A percentile compares a stretch with the other conserved stretches of the same genome.
Evolutionary conservation across 148 eudicot genomes (phyloP).

Genomic region (Cornus controversa): DNA sequence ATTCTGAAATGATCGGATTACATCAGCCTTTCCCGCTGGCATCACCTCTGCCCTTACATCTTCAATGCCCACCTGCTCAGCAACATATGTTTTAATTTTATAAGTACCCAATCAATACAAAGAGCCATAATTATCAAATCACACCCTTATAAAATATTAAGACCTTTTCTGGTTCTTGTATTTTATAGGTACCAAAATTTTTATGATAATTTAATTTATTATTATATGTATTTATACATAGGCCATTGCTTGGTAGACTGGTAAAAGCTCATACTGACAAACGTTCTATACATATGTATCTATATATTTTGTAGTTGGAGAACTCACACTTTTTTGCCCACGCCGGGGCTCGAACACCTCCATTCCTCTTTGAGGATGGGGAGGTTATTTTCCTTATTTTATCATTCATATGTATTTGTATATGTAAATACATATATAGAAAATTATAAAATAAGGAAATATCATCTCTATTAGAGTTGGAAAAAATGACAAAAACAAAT

Average conservation of each 20-base stretch:
- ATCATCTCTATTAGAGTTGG: not conserved
- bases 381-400: no score
- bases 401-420: no score
- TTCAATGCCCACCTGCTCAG: constrained; percentile 73
- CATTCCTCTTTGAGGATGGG: no score
- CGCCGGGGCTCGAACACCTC: no score
- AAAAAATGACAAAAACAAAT: not conserved
- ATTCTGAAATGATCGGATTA: constrained; percentile 67
- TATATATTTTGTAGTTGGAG: no score
- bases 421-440: no score
- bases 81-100: not conserved
- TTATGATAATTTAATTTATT: not conserved
- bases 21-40: constrained; percentile 98
- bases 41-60: constrained; percentile 91
- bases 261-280: no score
- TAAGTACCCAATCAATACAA: not conserved
- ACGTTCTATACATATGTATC: not conserved
- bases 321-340: no score
- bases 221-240: not conserved
- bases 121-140: not conserved
- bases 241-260: no score
- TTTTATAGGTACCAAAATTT: not conserved
- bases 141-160: not conserved
- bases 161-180: not conserved
- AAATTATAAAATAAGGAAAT: not conserved